Conservation (phyloP, 345 rosid genomes). For the Rhodomyrtus tomentosa region DNA sequence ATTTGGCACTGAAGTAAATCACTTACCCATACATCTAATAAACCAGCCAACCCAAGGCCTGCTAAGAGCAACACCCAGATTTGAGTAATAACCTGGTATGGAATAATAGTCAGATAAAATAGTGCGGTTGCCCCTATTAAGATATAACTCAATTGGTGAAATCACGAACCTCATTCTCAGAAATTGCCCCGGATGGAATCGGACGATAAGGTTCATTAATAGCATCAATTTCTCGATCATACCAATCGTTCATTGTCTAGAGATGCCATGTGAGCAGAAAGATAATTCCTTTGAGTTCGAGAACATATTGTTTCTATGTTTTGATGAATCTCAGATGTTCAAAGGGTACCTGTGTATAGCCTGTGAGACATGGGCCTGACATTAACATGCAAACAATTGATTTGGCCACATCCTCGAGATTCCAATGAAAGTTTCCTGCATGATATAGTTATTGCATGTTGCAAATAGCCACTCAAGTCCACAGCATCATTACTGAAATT, state of each 20-base stretch:
- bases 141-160: not conserved
- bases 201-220: constrained; percentile 98
- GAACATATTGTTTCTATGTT: not conserved
- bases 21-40: constrained; percentile 90
- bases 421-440: constrained; percentile 95
- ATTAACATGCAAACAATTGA: constrained; percentile 86
- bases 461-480: not conserved
- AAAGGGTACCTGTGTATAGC: constrained; percentile 78
- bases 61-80: constrained; percentile 80
- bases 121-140: not conserved
- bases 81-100: constrained; percentile 73
- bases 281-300: not conserved
- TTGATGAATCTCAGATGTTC: not conserved
- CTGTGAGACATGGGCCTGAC: constrained; percentile 97
- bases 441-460: not conserved
- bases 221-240: constrained; percentile 95
- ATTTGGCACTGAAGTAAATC: not conserved
- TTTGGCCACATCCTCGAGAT: constrained; percentile 79
- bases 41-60: constrained; percentile 76
- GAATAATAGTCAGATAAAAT: not conserved
- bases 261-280: constrained; percentile 1
- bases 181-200: constrained; percentile 88
- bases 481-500: not conserved
- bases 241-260: constrained; percentile 91
- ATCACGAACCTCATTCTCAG: constrained; percentile 68